Base-by-base conservation (phyloP, 495 filamentous ascomycete genomes). In the Penicillium samsonianum region DNA sequence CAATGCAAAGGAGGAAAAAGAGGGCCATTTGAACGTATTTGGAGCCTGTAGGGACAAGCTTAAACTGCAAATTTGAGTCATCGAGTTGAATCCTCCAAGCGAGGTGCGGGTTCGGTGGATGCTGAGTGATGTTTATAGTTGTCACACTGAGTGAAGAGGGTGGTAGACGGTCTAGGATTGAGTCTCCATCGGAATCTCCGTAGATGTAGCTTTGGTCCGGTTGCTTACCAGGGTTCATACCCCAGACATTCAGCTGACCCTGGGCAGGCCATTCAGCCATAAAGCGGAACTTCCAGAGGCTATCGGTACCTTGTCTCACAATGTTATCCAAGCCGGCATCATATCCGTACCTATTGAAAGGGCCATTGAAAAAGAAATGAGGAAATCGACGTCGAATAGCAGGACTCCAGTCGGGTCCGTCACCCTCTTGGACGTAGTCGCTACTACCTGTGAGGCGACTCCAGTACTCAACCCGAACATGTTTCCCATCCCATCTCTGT, bases 381-480 rank as follows among this genome's bases (percentile, higher is more conserved):
- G 87, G 87, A 57, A 83, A 86, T 8, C 80, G 78, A 20, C 87
- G 76, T 3, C 70, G 74, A 0, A 65, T 51, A 14, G 54, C 26
- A 9, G 58, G 56, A 19, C 73, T 66, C 59, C 73, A 80, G 25
- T 60, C 69, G 26, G 79, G 62, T 1, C 53, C 55, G 65, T 90
- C 87, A 23, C 82, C 82, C 59, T 87, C 81, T 64, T 88, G 86
- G 4, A 83, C 64, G 57, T 87, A 84, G 58, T 80, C 77, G 60
- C 84, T 87, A 56, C 85, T 88, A 1, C 85, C 87, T 17, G 84
- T 78, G 19, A 83, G 72, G 41, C 78, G 77, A 67, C 79, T 87
- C 82, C 79, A 90, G 66, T 90, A 90, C 58, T 89, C 84, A 25
- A 87, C 81, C 4, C 79, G 76, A 10, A 90, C 70, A 60, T 90